A percentile compares a stretch with the other conserved stretches of the same genome.
phyloP scores from a whole-genome alignment of 495 filamentous ascomycete genomes.

The Rusavskia elegans region DNA sequence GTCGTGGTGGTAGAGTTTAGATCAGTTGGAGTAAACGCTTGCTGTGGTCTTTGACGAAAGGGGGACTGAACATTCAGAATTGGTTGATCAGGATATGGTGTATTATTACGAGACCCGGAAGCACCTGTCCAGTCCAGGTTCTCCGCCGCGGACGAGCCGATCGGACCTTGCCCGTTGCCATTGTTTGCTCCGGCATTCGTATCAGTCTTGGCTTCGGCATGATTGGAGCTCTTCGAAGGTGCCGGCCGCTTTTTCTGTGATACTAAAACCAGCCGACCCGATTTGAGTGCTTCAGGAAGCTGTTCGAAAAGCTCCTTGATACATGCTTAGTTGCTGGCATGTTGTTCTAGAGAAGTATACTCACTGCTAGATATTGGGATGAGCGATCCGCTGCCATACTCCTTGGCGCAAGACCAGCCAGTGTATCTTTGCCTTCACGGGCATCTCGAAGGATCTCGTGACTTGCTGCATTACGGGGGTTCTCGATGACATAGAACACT shows the following conservation, averaged over 20 bases:
- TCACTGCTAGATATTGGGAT: conserved; percentile 55
- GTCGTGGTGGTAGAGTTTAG: not conserved
- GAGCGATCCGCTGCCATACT: conserved; percentile 83
- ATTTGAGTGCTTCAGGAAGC: conserved; percentile 46
- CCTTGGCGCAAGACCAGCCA: conserved; percentile 59
- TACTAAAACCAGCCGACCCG: not conserved
- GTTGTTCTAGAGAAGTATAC: conserved; percentile 7
- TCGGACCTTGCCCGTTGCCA: not conserved
- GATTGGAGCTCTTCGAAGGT: conserved; percentile 23
- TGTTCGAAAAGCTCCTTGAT: conserved; percentile 59
- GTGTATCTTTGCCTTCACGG: conserved; percentile 63
- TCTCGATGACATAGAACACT: conserved; percentile 81
- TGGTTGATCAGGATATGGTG: not conserved
- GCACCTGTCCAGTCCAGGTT: not conserved
- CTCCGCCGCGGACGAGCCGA: not conserved
- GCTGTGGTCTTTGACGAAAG: not conserved
- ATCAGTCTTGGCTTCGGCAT: conserved; percentile 18
- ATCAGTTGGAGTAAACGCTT: not conserved
- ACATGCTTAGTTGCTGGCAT: not conserved
- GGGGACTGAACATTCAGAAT: not conserved
- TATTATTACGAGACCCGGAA: not conserved
- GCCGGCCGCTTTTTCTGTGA: conserved; percentile 42
- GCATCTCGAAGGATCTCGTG: conserved; percentile 69
- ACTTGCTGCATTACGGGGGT: conserved; percentile 59
- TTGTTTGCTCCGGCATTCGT: conserved; percentile 16